Evolutionary conservation across 1,139 yeast genomes (phyloP).

Genomic region (Lodderomyces pseudojiufengensis): DNA sequence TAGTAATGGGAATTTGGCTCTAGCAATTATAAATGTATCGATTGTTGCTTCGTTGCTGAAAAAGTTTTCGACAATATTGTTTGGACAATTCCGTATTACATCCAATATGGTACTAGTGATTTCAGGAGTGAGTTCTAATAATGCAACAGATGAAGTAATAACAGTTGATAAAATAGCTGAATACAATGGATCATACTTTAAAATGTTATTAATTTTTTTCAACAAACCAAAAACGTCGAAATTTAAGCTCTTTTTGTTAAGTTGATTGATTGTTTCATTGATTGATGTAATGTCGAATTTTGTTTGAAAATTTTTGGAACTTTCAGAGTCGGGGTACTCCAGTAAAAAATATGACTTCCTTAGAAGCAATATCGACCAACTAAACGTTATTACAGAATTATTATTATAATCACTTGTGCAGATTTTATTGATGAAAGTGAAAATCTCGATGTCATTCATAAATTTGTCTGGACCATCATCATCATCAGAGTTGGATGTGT

Average conservation of each 20-base stretch:
- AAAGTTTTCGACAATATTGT: slow-evolving; percentile 52
- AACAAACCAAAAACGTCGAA: slow-evolving; percentile 48
- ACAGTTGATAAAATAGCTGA: slow-evolving; percentile 59
- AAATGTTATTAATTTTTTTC: slow-evolving; percentile 35
- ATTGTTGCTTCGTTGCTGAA: slow-evolving; percentile 54
- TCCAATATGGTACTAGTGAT: slow-evolving; percentile 49
- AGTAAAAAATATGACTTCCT: slow-evolving; percentile 50
- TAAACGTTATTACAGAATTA: slow-evolving; percentile 54
- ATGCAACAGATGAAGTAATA: slow-evolving; percentile 58
- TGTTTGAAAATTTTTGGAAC: slow-evolving; percentile 13
- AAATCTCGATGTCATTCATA: slow-evolving; percentile 39
- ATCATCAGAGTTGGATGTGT: slow-evolving; percentile 33
- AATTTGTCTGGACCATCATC: slow-evolving; percentile 32
- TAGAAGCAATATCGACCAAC: slow-evolving; percentile 69
- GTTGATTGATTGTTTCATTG: slow-evolving; percentile 20
- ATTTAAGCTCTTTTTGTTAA: slow-evolving; percentile 45
- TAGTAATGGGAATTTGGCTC: slow-evolving; percentile 75
- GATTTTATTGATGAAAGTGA: slow-evolving; percentile 38
- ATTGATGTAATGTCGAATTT: slow-evolving; percentile 15
- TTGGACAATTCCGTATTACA: slow-evolving; percentile 54
- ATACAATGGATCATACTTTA: slow-evolving; percentile 52
- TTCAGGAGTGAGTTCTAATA: slow-evolving; percentile 55
- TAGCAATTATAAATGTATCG: slow-evolving; percentile 53
- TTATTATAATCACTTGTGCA: slow-evolving; percentile 25
- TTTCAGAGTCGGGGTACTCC: slow-evolving; percentile 22